Evolutionary conservation across 441 rosid genomes (phyloP).

Genomic region (Corymbia calophylla): DNA sequence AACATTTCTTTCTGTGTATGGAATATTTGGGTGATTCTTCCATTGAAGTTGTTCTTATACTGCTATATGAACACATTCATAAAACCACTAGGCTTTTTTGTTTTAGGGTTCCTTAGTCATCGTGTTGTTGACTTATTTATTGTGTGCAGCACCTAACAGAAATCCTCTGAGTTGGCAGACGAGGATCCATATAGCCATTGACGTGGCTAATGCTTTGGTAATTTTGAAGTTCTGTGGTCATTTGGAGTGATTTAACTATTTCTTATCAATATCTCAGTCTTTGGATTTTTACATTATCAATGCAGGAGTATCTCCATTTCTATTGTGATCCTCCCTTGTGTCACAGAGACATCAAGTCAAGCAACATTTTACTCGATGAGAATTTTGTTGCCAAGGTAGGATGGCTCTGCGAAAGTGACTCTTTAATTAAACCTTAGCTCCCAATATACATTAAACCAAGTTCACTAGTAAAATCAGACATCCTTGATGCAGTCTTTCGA

Average conservation of each 20-base stretch:
- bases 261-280: conserved; percentile 11
- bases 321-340: conserved; percentile 97
- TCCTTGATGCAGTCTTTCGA: not conserved
- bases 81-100: not conserved
- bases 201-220: conserved; percentile 97
- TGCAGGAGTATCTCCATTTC: conserved; percentile 95
- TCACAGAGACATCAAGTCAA: conserved; percentile 92
- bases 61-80: not conserved
- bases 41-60: not conserved
- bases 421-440: not conserved
- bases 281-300: not conserved
- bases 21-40: not conserved
- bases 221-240: conserved; percentile 8
- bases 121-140: not conserved
- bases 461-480: not conserved
- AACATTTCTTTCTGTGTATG: not conserved
- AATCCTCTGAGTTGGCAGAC: conserved; percentile 78
- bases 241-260: conserved; percentile 11
- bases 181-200: conserved; percentile 82
- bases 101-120: not conserved
- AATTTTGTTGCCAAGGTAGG: conserved; percentile 84
- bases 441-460: not conserved
- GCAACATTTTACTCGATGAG: conserved; percentile 90
- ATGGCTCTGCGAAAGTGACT: not conserved
- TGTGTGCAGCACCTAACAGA: conserved; percentile 44